A percentile compares a stretch with the other conserved stretches of the same genome.
phyloP scores from a whole-genome alignment of 345 rosid species.

The Eucalyptus viminalis region DNA sequence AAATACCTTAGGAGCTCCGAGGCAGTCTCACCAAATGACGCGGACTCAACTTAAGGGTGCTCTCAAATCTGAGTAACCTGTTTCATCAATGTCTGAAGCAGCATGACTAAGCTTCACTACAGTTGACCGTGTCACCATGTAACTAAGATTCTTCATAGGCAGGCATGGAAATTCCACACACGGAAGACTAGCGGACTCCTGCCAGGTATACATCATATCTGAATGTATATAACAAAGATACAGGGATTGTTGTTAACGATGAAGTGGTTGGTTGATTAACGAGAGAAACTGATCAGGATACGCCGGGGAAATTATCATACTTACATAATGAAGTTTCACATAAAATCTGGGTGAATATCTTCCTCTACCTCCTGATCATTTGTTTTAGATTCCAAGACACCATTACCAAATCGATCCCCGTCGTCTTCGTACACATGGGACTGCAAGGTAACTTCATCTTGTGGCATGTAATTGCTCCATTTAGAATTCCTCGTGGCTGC shows the following conservation, averaged over 20 bases:
- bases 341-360: slow-evolving; percentile 63
- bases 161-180: background rate
- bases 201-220: background rate
- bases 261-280: background rate
- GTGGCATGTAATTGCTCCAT: slow-evolving; percentile 1
- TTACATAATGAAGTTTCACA: slow-evolving; percentile 1
- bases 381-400: slow-evolving; percentile 1
- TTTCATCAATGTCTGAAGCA: background rate
- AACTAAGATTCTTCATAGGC: background rate
- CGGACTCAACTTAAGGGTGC: background rate
- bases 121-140: background rate
- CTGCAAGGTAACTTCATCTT: background rate
- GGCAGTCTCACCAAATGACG: background rate
- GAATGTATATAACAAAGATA: background rate
- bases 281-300: background rate
- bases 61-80: background rate
- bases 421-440: background rate
- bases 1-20: background rate
- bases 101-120: background rate
- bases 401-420: background rate
- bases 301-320: background rate
- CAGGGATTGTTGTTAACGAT: background rate
- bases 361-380: slow-evolving; percentile 45
- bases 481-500: background rate
- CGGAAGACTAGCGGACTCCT: background rate